Conservation (phyloP, 306 rosid species). For the Lithocarpus polystachyus region DNA sequence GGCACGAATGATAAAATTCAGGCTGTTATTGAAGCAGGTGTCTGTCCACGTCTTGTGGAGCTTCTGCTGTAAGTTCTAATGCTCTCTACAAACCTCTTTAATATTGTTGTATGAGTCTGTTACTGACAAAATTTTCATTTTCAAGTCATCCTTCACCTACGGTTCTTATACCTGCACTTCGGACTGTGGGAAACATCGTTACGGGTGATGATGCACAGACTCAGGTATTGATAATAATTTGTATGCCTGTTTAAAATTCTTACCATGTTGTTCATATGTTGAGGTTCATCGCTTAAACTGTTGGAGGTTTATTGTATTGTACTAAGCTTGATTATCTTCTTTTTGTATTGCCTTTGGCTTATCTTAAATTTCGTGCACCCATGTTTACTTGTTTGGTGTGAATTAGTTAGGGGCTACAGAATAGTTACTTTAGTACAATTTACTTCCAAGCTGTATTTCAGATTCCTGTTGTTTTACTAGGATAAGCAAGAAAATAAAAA, state of each 20-base stretch:
- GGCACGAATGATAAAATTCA: conserved; percentile 56
- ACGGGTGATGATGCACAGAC: conserved; percentile 66
- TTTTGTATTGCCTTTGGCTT: not conserved
- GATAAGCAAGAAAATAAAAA: not conserved
- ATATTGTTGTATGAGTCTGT: not conserved
- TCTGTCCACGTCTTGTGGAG: conserved; percentile 56
- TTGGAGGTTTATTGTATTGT: not conserved
- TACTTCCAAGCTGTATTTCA: not conserved
- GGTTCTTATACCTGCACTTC: conserved; percentile 63
- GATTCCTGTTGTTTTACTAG: not conserved
- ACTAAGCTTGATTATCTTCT: not conserved
- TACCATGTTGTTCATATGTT: not conserved
- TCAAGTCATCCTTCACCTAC: conserved; percentile 57
- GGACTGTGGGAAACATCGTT: conserved; percentile 60
- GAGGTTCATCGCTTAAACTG: not conserved
- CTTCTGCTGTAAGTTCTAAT: conserved; percentile 49
- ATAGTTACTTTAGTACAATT: not conserved
- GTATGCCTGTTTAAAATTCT: not conserved
- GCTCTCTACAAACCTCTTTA: not conserved
- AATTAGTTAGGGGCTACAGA: not conserved
- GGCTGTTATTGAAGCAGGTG: conserved; percentile 59
- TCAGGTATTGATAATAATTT: conserved; percentile 40
- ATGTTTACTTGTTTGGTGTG: not conserved
- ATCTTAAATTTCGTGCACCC: not conserved
- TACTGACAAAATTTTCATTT: conserved; percentile 17